Evolutionary conservation across 2,329 filamentous ascomycete genomes (phyloP).

Genomic region (Aspergillus sp.): DNA sequence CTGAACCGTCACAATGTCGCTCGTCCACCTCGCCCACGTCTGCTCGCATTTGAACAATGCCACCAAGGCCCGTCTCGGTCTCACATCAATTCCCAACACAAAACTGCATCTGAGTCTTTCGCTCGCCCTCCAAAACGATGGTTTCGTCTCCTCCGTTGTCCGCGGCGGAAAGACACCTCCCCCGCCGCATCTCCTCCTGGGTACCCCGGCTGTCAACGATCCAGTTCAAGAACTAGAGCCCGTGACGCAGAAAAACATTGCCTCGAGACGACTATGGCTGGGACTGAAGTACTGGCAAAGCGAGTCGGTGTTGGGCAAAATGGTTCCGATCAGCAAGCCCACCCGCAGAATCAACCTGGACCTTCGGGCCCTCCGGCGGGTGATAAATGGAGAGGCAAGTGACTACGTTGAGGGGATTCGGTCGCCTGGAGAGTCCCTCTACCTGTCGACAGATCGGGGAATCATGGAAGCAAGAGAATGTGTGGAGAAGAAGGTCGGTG

Average conservation of each 20-base stretch:
- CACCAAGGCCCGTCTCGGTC: constrained; percentile 69
- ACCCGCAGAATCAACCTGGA: constrained; percentile 64
- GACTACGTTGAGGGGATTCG: constrained; percentile 65
- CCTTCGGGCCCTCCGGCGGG: constrained; percentile 53
- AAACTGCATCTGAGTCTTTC: constrained; percentile 72
- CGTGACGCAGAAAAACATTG: constrained; percentile 64
- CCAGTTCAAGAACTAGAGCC: constrained; percentile 38
- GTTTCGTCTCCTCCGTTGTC: constrained; percentile 73
- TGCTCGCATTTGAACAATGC: constrained; percentile 91
- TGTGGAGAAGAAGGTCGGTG: constrained; percentile 72
- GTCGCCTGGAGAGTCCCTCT: constrained; percentile 73
- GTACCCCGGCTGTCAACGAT: constrained; percentile 39
- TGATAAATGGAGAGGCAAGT: constrained; percentile 62
- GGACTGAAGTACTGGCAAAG: constrained; percentile 86
- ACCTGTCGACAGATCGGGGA: constrained; percentile 68
- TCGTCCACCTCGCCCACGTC: constrained; percentile 68
- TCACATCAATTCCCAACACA: constrained; percentile 74
- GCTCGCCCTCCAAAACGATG: constrained; percentile 72
- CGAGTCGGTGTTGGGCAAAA: constrained; percentile 65
- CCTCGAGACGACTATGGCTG: constrained; percentile 72
- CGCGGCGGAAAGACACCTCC: constrained; percentile 60
- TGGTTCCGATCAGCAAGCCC: constrained; percentile 65
- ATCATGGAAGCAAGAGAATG: constrained; percentile 78
- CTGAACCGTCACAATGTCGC: constrained; percentile 51
- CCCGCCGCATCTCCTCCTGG: constrained; percentile 46